These are phyloP conservation scores for Coniochaeta prunicola DNA, from an alignment of 2,329 filamentous ascomycete species.

Conservation along the genomic window DNA sequence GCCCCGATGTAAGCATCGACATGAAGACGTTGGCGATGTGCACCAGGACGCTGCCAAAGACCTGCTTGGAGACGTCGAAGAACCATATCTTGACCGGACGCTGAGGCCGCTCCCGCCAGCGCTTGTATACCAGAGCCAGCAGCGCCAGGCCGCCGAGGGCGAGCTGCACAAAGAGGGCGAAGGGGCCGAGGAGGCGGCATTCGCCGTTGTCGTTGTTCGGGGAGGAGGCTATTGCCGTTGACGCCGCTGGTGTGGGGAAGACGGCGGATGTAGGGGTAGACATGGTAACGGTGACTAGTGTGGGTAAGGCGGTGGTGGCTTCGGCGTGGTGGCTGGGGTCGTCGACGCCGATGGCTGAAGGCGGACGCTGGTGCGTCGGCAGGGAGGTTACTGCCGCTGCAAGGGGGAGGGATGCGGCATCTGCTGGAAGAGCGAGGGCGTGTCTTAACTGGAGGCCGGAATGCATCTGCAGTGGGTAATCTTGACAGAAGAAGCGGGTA, in stretches of 20 bases:
- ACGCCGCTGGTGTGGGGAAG: neutral
- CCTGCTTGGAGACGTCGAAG: conserved; percentile 96
- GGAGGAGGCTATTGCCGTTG: neutral
- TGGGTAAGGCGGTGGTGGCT: neutral
- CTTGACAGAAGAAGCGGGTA: too few species aligned
- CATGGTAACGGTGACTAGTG: neutral
- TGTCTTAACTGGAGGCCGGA: neutral
- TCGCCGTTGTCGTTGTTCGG: conserved; percentile 50
- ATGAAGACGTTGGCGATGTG: conserved; percentile 92
- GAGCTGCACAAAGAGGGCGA: conserved; percentile 83
- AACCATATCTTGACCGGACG: conserved; percentile 94
- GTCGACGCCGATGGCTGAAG: neutral
- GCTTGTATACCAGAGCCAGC: conserved; percentile 83
- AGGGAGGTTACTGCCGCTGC: neutral
- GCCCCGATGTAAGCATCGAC: conserved; percentile 88
- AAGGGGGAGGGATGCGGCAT: neutral
- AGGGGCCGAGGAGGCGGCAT: conserved; percentile 81
- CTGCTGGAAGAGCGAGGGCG: neutral
- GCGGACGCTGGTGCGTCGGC: neutral
- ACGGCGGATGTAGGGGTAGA: neutral
- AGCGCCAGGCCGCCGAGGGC: conserved; percentile 79
- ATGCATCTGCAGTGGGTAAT: neutral
- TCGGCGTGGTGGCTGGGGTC: neutral
- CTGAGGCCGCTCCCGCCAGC: conserved; percentile 86
- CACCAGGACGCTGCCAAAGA: conserved; percentile 85